phyloP scores from a whole-genome alignment of 2,329 filamentous ascomycete species.

The Neonectria neomacrospora region DNA sequence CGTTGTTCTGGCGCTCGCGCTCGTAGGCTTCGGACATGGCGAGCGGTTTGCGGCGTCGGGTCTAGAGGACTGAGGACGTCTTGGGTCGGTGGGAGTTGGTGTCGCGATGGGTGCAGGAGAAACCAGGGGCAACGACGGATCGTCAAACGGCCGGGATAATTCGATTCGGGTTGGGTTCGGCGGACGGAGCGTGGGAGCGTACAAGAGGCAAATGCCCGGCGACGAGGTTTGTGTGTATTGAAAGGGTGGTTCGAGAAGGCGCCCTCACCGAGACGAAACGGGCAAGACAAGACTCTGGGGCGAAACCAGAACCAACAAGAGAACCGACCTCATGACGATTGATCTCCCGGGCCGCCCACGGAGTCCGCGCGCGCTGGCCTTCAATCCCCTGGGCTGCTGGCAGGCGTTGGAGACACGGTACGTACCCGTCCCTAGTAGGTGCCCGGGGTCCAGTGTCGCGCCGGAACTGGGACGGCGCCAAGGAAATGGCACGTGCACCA shows the following conservation, averaged over 20 bases:
- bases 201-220: not conserved
- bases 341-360: not conserved
- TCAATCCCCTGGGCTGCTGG: too few species aligned
- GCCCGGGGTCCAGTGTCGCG: too few species aligned
- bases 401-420: not conserved
- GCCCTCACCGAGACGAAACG: not conserved
- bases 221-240: constrained; percentile 1
- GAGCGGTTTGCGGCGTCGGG: constrained; percentile 10
- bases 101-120: constrained; percentile 6
- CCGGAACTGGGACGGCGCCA: not conserved
- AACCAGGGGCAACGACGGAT: not conserved
- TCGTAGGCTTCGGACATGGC: constrained; percentile 81
- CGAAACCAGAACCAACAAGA: not conserved
- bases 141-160: not conserved
- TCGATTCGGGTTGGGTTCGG: not conserved
- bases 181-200: not conserved
- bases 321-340: not conserved
- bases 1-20: constrained; percentile 91
- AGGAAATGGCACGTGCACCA: not conserved
- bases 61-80: not conserved
- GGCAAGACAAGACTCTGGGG: not conserved
- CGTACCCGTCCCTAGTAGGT: not conserved
- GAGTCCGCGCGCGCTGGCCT: not conserved
- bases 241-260: constrained; percentile 1
- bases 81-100: constrained; percentile 5